phyloP scores from a whole-genome alignment of 768 basidiomycete species.

The Mrakia hoshinonis region DNA sequence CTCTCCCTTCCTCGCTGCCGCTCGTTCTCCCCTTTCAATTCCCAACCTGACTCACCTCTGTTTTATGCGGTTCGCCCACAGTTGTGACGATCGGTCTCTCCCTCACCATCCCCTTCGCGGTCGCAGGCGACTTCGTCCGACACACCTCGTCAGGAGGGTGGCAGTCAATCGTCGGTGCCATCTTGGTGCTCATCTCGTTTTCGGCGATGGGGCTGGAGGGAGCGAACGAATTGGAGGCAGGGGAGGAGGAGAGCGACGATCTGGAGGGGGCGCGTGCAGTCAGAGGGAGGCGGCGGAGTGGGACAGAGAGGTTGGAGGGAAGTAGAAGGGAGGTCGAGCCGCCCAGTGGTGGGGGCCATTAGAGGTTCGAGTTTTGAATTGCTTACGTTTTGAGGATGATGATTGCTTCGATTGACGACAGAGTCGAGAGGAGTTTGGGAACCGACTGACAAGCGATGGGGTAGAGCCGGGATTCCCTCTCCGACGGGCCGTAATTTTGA shows the following conservation, averaged over 20 bases:
- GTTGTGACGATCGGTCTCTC: slow-evolving; percentile 82
- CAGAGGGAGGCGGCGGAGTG: slow-evolving; percentile 11
- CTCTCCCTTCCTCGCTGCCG: background rate
- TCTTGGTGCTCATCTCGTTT: slow-evolving; percentile 67
- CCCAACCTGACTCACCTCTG: background rate
- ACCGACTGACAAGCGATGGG: too few relatives aligned
- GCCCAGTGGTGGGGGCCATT: background rate
- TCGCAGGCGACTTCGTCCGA: slow-evolving; percentile 67
- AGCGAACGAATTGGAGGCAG: slow-evolving; percentile 12
- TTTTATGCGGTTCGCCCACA: slow-evolving; percentile 57
- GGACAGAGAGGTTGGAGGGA: background rate
- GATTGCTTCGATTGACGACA: too few relatives aligned
- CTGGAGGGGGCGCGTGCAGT: background rate
- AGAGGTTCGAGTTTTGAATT: background rate
- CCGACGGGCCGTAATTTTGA: too few relatives aligned
- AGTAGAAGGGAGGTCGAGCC: slow-evolving; percentile 10
- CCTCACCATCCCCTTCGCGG: slow-evolving; percentile 79
- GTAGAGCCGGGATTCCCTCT: too few relatives aligned
- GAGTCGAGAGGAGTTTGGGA: too few relatives aligned
- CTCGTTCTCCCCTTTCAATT: background rate
- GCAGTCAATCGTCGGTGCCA: slow-evolving; percentile 64
- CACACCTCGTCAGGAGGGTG: slow-evolving; percentile 49
- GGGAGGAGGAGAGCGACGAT: background rate
- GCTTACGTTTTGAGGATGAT: background rate
- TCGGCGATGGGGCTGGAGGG: slow-evolving; percentile 54